Evolutionary conservation across 2,329 filamentous ascomycete genomes (phyloP).

Genomic region (Fusarium sp.): DNA sequence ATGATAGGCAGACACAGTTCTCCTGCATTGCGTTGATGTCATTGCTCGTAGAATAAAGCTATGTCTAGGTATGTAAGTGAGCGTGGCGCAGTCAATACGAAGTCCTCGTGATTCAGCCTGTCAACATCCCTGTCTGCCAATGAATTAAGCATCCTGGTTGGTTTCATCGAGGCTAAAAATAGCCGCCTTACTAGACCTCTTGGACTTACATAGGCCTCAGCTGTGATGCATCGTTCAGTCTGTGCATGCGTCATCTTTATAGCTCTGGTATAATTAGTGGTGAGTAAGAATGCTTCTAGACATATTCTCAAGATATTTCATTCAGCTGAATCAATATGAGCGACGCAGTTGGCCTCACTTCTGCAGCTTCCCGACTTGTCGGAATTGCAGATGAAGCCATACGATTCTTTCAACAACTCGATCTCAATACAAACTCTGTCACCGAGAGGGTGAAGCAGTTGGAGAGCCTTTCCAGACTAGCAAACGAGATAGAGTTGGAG

Average conservation of each 20-base stretch:
- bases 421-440: background rate
- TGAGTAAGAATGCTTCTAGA: background rate
- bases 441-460: background rate
- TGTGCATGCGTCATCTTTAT: background rate
- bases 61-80: background rate
- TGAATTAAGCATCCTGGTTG: background rate
- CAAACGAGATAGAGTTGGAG: background rate
- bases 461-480: background rate
- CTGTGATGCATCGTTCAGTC: background rate
- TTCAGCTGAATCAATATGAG: background rate
- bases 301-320: background rate
- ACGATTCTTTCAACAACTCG: background rate
- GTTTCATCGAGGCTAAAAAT: constrained; percentile 1
- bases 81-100: constrained; percentile 13
- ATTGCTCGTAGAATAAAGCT: background rate
- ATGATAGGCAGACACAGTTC: background rate
- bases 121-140: background rate
- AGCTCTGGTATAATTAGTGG: background rate
- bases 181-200: background rate
- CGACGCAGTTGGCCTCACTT: background rate
- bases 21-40: background rate
- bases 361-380: constrained; percentile 1
- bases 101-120: background rate
- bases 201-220: background rate
- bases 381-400: constrained; percentile 11